Base-by-base conservation (phyloP, 345 rosid genomes). In the Noccaea bulbosa region DNA sequence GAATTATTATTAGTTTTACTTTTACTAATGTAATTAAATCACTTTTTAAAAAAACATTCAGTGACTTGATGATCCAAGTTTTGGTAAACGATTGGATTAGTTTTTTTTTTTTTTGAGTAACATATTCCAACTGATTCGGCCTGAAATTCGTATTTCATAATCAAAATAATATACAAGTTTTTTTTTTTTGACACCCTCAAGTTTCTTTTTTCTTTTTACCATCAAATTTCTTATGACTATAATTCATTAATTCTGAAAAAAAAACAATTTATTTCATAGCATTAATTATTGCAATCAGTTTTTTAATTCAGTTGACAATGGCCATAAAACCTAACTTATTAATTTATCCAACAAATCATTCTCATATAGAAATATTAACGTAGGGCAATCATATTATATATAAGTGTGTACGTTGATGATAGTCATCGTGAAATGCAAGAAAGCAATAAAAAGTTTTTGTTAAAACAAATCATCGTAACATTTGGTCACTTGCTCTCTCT, bases 401-500 rank as follows among this genome's bases (percentile, higher is more conserved):
- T 20, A 51, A 15, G 43, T 67, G 43, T 44, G 67, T 32, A 66
- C 67, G 44, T 33, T 34, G 55, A 62, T 32, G 17, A 22, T 17
- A 40, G 46, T 51, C 48, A 53, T 61, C 73, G 73, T 74, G 43
- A 51, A 43, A 8, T 41, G 72, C 62, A 59, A 74, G 62, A 60
- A 34, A 60, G 16, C 32, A 38, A 30, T 46, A 37, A 27, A 12
- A 60, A 24, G 27, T 51, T 55, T 1, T 44, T 11, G 24, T 20
- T 49, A 32, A 66, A 3, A 48, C 52, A 48, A 57, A 58, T 49
- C 61, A 32, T 46, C 51, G 27, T 40, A 62, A 65, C 20, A 38
- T 55, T 65, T 54, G 50, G 38, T 46, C 77, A 46, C 70, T 63
- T 64, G 64, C 76, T 53, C 75, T 44, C 55, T 52, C 45, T 22